Evolutionary conservation across 768 basidiomycete species (phyloP).

Genomic region (Mycena vitilis): DNA sequence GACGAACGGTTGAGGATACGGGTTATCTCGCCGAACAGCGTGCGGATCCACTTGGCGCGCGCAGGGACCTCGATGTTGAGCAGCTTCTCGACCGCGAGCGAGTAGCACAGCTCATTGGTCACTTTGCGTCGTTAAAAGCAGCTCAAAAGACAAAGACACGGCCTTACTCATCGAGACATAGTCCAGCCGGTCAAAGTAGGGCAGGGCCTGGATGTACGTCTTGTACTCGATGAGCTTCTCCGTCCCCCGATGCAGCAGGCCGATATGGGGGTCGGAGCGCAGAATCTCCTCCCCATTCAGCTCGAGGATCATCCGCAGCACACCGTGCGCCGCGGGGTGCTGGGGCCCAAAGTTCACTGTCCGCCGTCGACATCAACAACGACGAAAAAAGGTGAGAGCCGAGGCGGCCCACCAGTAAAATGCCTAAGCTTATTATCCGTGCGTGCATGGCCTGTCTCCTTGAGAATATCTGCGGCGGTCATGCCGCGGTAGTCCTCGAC

Average conservation of each 20-base stretch:
- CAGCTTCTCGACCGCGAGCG: slow-evolving; percentile 96
- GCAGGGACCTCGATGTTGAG: slow-evolving; percentile 97
- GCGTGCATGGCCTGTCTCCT: slow-evolving; percentile 70
- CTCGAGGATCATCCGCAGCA: slow-evolving; percentile 96
- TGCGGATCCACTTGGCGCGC: slow-evolving; percentile 98
- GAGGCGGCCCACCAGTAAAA: slow-evolving; percentile 80
- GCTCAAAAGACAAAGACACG: too few species aligned
- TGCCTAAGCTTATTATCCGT: slow-evolving; percentile 89
- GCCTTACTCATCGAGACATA: slow-evolving; percentile 96
- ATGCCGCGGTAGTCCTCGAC: slow-evolving; percentile 90
- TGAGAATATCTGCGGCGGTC: slow-evolving; percentile 81
- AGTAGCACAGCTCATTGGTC: slow-evolving; percentile 99
- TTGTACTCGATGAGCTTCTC: slow-evolving; percentile 99
- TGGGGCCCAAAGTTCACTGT: slow-evolving; percentile 97
- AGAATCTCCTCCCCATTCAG: slow-evolving; percentile 97
- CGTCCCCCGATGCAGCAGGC: slow-evolving; percentile 95
- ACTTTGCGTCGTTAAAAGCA: slow-evolving; percentile 43
- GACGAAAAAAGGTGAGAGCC: not conserved
- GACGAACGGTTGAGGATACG: slow-evolving; percentile 90
- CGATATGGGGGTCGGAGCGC: slow-evolving; percentile 93
- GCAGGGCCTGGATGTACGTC: slow-evolving; percentile 96
- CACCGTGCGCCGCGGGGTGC: slow-evolving; percentile 98
- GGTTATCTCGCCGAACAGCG: slow-evolving; percentile 96
- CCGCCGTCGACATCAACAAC: not conserved
- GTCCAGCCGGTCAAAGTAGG: slow-evolving; percentile 98